Evolutionary conservation across 1,284 basidiomycete genomes (phyloP), one percentile per base, ranked within the genome.

Genomic region (Ganoderma leucocontextum): DNA sequence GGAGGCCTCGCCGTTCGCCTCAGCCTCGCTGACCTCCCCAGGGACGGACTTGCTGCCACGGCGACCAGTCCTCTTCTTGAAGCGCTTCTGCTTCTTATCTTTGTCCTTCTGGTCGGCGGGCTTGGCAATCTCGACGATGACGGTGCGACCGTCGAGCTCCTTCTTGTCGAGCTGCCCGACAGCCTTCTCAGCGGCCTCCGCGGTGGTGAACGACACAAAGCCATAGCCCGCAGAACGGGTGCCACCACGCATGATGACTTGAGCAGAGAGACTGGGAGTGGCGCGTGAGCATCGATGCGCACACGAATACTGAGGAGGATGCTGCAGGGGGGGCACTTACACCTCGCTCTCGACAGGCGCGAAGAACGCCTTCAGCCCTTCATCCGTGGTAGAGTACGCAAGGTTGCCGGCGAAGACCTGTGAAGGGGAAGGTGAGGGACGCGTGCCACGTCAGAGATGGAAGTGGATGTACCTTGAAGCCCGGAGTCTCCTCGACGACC

Each of bases 81-180:
- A 80, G 81, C 85, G 91, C 81, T 84, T 91, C 81, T 92, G 91
- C 81, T 86, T 91, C 81, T 86, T 91, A 81, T 89, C 94, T 82
- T 89, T 91, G 84, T 92, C 90, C 85, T 95, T 95, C 82, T 93
- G 88, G 72, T 95, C 92, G 71, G 90, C 84, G 69, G 95, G 93
- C 83, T 96, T 96, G 78, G 96, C 96, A 78, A 95, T 84, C 85
- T 97, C 92, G 81, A 97, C 87, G 80, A 94, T 91, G 80, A 97
- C 89, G 81, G 86, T 86, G 80, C 96, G 95, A 72, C 92, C 94
- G 72, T 95, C 92, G 80, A 97, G 91, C 81, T 96, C 92, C 80
- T 91, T 85, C 82, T 93, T 93, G 87, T 97, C 87, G 78, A 97
- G 91, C 78, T 87, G 82, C 73, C 95, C 92, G 79, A 96, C 92